Evolutionary conservation across 148 eudicot genomes (phyloP).

Genomic region (Silene latifolia): DNA sequence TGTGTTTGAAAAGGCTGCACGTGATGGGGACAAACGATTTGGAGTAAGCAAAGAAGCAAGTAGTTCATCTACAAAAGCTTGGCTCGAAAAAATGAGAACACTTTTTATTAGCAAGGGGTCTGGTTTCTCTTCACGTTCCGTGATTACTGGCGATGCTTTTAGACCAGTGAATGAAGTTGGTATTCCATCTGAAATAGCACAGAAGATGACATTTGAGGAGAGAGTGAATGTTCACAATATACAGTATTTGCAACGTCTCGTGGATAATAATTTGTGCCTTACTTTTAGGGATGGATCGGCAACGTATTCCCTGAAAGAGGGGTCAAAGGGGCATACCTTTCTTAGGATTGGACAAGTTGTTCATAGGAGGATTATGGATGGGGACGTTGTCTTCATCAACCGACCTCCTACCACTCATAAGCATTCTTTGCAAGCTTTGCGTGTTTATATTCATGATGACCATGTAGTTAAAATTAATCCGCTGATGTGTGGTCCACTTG

Average conservation of each 20-base stretch:
- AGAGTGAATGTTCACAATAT: constrained; percentile 75
- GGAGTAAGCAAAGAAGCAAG: constrained; percentile 51
- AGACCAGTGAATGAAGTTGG: constrained; percentile 82
- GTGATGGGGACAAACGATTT: constrained; percentile 60
- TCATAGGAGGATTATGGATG: constrained; percentile 83
- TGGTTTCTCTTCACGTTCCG: constrained; percentile 93
- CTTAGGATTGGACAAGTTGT: constrained; percentile 80
- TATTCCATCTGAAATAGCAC: constrained; percentile 83
- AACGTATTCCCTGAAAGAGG: constrained; percentile 78
- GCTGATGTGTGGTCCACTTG: constrained; percentile 68
- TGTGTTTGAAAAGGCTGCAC: constrained; percentile 52
- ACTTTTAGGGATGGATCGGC: constrained; percentile 69
- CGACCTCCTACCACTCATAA: constrained; percentile 97
- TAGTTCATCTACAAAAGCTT: constrained; percentile 71
- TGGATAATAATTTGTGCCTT: constrained; percentile 76
- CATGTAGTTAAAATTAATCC: constrained; percentile 45
- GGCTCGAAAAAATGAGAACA: constrained; percentile 96
- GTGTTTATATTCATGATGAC: constrained; percentile 53
- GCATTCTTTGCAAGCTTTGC: constrained; percentile 41
- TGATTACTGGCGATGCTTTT: constrained; percentile 87
- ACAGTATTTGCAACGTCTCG: constrained; percentile 60
- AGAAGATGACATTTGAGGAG: constrained; percentile 20
- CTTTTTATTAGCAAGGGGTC: constrained; percentile 88
- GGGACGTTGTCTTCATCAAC: constrained; percentile 86
- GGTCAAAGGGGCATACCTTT: constrained; percentile 91